Percentiles rank a stretch among this genome's conserved stretches.
Conservation (phyloP, 2,329 filamentous ascomycete genomes). For the Fonsecaea monophora region DNA sequence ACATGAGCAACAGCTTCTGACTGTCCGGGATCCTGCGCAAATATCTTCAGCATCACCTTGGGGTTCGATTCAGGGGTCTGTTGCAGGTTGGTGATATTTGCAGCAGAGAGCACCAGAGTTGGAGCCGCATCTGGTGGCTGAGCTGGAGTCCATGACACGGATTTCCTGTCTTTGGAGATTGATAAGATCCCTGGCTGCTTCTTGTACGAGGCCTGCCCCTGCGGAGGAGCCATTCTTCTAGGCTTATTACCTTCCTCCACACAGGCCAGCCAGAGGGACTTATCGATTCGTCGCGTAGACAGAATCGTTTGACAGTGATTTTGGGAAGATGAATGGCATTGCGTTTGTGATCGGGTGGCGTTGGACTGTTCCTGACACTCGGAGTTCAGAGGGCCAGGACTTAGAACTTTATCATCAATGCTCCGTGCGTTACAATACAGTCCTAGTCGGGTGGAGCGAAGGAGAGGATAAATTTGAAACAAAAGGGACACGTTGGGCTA, state of each 20-base stretch:
- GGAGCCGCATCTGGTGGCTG: constrained; percentile 66
- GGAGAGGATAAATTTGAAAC: neutral
- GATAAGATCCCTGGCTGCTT: constrained; percentile 91
- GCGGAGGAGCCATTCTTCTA: constrained; percentile 62
- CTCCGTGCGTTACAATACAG: neutral
- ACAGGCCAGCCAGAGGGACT: neutral
- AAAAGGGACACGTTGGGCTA: neutral
- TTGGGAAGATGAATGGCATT: neutral
- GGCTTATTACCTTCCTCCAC: neutral
- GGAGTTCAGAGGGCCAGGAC: neutral
- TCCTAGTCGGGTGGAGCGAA: neutral
- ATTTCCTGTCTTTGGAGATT: constrained; percentile 74
- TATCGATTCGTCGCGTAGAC: neutral
- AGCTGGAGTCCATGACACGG: constrained; percentile 80
- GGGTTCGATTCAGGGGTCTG: constrained; percentile 87
- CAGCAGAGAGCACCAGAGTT: constrained; percentile 71
- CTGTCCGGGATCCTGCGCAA: constrained; percentile 70
- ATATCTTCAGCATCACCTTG: constrained; percentile 94
- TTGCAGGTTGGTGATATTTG: constrained; percentile 88
- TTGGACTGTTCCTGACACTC: neutral
- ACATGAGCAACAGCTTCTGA: constrained; percentile 73
- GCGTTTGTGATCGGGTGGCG: neutral
- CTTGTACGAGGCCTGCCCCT: constrained; percentile 80
- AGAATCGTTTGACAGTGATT: neutral
- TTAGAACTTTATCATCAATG: neutral